phyloP scores from a whole-genome alignment of 1,139 yeast species.

The Pichia sp. region DNA sequence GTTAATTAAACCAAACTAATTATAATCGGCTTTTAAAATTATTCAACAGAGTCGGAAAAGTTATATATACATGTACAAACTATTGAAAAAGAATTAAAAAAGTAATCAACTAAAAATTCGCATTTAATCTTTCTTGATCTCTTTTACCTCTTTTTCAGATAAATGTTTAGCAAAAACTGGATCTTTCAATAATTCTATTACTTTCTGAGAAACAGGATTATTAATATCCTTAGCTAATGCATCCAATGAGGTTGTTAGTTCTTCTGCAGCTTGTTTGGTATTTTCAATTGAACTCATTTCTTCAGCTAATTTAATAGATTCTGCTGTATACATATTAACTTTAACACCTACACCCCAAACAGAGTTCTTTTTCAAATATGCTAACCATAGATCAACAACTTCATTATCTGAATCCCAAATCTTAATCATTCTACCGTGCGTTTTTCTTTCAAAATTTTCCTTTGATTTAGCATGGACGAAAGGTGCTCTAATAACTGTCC shows the following conservation, averaged over 20 bases:
- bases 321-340: constrained; percentile 60
- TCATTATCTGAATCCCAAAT: constrained; percentile 86
- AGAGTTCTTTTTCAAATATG: constrained; percentile 71
- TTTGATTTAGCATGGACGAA: constrained; percentile 92
- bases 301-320: constrained; percentile 39
- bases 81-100: background rate
- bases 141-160: constrained; percentile 21
- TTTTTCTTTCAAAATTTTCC: constrained; percentile 87
- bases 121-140: constrained; percentile 7
- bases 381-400: constrained; percentile 73
- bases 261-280: constrained; percentile 11
- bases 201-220: constrained; percentile 65
- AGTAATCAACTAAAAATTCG: too few relatives aligned
- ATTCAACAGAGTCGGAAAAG: background rate
- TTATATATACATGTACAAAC: background rate
- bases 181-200: constrained; percentile 60
- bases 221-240: constrained; percentile 18
- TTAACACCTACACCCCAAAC: constrained; percentile 77
- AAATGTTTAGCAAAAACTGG: constrained; percentile 52
- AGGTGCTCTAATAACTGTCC: constrained; percentile 92
- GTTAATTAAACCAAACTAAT: constrained; percentile 10
- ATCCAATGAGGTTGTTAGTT: constrained; percentile 19
- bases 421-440: constrained; percentile 64
- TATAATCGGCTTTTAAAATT: background rate
- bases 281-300: constrained; percentile 27